These are phyloP conservation scores for Protomyces inundatus DNA, from an alignment of 1,139 yeast genomes.

Conservation along the genomic window DNA sequence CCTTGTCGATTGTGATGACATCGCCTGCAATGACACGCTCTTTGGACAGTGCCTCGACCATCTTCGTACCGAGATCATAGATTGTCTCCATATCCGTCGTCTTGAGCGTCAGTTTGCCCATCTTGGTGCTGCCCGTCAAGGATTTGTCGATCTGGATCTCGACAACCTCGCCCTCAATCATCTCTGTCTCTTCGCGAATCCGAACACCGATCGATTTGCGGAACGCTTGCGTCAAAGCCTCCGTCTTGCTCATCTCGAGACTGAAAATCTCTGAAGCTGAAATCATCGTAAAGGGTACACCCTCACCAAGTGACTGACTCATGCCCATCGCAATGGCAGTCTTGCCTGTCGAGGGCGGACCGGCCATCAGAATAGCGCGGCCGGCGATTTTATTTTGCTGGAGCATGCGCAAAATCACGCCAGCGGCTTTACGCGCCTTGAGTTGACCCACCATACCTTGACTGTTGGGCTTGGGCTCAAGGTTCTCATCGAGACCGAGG, in stretches of 20 bases:
- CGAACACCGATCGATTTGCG: constrained; percentile 91
- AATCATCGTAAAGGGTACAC: constrained; percentile 92
- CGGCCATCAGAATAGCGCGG: constrained; percentile 89
- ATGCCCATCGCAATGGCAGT: constrained; percentile 98
- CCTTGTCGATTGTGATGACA: constrained; percentile 90
- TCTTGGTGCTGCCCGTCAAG: constrained; percentile 95
- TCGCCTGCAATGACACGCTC: constrained; percentile 98
- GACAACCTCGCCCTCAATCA: constrained; percentile 97
- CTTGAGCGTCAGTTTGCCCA: constrained; percentile 92
- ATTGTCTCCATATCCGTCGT: constrained; percentile 99
- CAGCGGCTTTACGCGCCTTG: constrained; percentile 93
- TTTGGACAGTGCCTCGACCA: constrained; percentile 92
- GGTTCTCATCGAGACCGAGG: constrained; percentile 70
- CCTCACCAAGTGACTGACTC: constrained; percentile 78
- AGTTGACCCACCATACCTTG: constrained; percentile 99
- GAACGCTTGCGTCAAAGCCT: constrained; percentile 91
- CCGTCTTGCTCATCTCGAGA: constrained; percentile 87
- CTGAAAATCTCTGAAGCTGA: constrained; percentile 93
- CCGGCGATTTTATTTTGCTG: constrained; percentile 95
- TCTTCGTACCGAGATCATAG: constrained; percentile 92
- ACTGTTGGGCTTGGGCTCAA: constrained; percentile 69
- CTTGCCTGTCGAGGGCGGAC: constrained; percentile 98
- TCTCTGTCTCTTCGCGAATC: constrained; percentile 93
- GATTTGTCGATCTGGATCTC: constrained; percentile 97
- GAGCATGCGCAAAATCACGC: constrained; percentile 85